phyloP scores from a whole-genome alignment of 352 stramenopile genomes.

The Globisporangium camurandrum region DNA sequence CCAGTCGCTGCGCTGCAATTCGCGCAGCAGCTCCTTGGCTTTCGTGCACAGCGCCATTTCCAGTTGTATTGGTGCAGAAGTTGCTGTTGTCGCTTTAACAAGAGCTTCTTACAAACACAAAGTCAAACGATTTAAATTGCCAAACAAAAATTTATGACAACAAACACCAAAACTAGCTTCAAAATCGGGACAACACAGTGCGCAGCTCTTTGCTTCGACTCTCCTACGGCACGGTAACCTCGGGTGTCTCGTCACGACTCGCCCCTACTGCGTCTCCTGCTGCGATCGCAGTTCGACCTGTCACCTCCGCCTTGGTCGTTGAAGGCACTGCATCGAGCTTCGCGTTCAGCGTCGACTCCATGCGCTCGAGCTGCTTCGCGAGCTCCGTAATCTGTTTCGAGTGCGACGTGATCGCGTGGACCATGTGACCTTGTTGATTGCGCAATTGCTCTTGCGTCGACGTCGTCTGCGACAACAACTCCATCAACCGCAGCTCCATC shows the following conservation, averaged over 20 bases:
- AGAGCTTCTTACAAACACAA: background rate
- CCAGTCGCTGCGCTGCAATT: slow-evolving; percentile 90
- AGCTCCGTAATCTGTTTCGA: slow-evolving; percentile 76
- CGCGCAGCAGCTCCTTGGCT: slow-evolving; percentile 79
- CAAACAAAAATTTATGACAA: no score
- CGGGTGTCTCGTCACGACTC: background rate
- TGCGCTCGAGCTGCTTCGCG: slow-evolving; percentile 71
- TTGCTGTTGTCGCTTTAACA: background rate
- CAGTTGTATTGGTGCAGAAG: no score
- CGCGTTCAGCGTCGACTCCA: slow-evolving; percentile 57
- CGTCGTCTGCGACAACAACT: slow-evolving; percentile 75
- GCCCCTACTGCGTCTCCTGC: background rate
- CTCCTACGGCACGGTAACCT: background rate
- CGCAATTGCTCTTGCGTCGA: slow-evolving; percentile 73
- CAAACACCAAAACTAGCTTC: no score
- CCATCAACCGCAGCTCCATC: slow-evolving; percentile 70
- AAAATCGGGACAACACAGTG: no score
- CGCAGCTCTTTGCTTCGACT: no score
- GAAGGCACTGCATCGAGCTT: slow-evolving; percentile 30
- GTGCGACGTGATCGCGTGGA: slow-evolving; percentile 63
- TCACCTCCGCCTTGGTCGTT: background rate
- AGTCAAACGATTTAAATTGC: no score
- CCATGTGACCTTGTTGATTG: slow-evolving; percentile 77
- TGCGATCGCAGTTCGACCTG: background rate
- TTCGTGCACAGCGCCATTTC: slow-evolving; percentile 69